Percentiles rank a stretch among this genome's conserved stretches.
Evolutionary conservation across 805 yeast genomes (phyloP).

Genomic region (Hanseniaspora mollemarum): DNA sequence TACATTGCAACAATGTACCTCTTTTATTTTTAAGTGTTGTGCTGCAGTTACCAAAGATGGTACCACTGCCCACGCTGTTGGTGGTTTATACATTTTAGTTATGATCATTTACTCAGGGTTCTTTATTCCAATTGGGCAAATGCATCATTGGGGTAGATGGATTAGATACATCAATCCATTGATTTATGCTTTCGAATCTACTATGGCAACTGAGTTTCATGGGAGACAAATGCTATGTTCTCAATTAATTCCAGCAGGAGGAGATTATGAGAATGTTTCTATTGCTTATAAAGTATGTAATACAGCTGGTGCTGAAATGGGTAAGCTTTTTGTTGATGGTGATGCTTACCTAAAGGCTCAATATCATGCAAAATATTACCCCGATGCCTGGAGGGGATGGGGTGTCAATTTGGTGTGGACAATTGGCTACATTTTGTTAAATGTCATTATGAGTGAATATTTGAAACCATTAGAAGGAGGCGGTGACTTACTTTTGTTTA

Average conservation of each 20-base stretch:
- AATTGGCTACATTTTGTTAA: slow-evolving; percentile 28
- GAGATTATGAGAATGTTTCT: slow-evolving; percentile 37
- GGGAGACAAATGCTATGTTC: slow-evolving; percentile 44
- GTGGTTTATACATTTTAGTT: slow-evolving; percentile 44
- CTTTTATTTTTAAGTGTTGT: slow-evolving; percentile 42
- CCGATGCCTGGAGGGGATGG: slow-evolving; percentile 51
- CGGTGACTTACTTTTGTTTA: slow-evolving; percentile 35
- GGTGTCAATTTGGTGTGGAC: slow-evolving; percentile 47
- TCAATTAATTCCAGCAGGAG: slow-evolving; percentile 43
- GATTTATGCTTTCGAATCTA: slow-evolving; percentile 40
- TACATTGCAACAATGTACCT: slow-evolving; percentile 42
- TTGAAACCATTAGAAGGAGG: slow-evolving; percentile 31
- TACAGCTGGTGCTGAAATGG: slow-evolving; percentile 41
- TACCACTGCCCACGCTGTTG: slow-evolving; percentile 45
- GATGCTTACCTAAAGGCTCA: slow-evolving; percentile 34
- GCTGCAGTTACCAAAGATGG: slow-evolving; percentile 44
- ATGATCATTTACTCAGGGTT: slow-evolving; percentile 49
- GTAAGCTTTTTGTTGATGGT: slow-evolving; percentile 35
- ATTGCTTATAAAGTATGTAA: slow-evolving; percentile 39
- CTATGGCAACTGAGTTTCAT: slow-evolving; percentile 48
- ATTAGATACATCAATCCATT: slow-evolving; percentile 41
- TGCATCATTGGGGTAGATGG: slow-evolving; percentile 58
- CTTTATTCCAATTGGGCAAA: slow-evolving; percentile 35
- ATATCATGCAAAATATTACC: slow-evolving; percentile 33
- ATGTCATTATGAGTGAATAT: slow-evolving; percentile 31